Evolutionary conservation across 371 early-diverging fungal genomes (phyloP), one percentile per base, ranked within the genome.

Genomic region (Apophysomyces variabilis): DNA sequence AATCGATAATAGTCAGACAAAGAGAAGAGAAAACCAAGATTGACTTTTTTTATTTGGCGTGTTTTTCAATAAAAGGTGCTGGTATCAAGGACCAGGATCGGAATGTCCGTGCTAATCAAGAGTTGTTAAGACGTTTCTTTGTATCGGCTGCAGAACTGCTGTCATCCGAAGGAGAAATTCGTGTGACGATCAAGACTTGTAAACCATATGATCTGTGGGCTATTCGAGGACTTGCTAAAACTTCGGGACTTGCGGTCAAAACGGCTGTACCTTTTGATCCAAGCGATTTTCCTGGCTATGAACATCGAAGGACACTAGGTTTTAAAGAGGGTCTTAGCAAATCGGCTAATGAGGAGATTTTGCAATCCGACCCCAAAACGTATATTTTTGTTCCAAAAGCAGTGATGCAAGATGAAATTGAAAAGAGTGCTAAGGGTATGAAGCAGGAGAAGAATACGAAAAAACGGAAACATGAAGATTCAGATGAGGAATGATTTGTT

Each of bases 1-100:
- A 0, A 35, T 43, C 32, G 13, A 61, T 18, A 58, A 35, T 11
- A 56, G 32, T 26, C 32, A 13, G 32, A 60, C 37, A 65, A 50
- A 38, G 36, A 35, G 26, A 4, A 16, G 18, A 8, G 13, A 18
- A 4, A 26, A 26, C 32, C 32, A 26, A 3, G 3, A 26, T 26
- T 26, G 32, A 26, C 32, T 26, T 26, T 26, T 26, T 26, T 26
- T 26, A 26, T 26, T 26, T 26, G 32, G 32, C 32, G 32, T 26
- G 3, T 26, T 3, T 26, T 26, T 26, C 32, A 26, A 26, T 26
- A 26, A 26, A 26, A 89, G 92, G 92, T 32, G 74, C 86, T 9
- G 97, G 98, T 36, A 95, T 97, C 68, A 96, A 96, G 79, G 96
- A 97, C 78, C 92, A 95, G 80, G 88, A 89, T 64, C 86, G 92